Base-by-base conservation (phyloP, 2,329 filamentous ascomycete genomes). In the Metarhizium guizhouense region DNA sequence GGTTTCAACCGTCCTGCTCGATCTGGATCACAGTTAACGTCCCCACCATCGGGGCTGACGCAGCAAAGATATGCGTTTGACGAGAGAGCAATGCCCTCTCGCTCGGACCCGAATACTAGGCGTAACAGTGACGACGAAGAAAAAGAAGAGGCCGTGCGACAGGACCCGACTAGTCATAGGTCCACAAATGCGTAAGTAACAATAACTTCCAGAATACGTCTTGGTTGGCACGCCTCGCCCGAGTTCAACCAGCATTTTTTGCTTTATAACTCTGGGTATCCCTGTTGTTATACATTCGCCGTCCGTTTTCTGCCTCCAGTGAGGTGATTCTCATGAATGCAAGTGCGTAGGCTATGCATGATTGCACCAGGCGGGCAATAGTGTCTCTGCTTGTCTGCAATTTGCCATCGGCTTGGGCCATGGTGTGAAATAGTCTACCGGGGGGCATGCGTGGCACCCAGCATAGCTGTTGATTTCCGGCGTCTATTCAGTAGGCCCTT, bases 61-160 rank as follows among this genome's bases (percentile, higher is more conserved):
- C 83, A 80, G 59, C 79, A 78, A 59, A 76, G 80, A 54, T 83
- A 83, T 57, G 76, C 78, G 48, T 81, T 79, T 63, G 68, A 70
- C 32, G 60, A 59, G 25, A 48, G 47, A 53, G 58, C 68, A 80
- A 74, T 90, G 51, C 87, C 90, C 16, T 93, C 90, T 13, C 87
- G 90, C 62, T 96, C 93, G 30, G 86, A 95, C 52, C 91, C 92
- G 50, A 85, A 83, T 34, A 94, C 92, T 59, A 83, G 92, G 61
- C 87, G 92, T 61, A 95, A 95, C 68, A 97, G 93, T 54, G 88
- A 96, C 67, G 88, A 93, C 62, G 88, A 93, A 62, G 90, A 95
- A 65, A 91, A 93, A 66, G 87, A 91, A 66, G 84, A 87, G 62
- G 83, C 86, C 60, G 82, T 87, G 65, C 78, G 84, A 60, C 79